Evolutionary conservation across 441 rosid species (phyloP), one percentile per base, ranked within the genome.

Genomic region (Theobroma grandiflorum): DNA sequence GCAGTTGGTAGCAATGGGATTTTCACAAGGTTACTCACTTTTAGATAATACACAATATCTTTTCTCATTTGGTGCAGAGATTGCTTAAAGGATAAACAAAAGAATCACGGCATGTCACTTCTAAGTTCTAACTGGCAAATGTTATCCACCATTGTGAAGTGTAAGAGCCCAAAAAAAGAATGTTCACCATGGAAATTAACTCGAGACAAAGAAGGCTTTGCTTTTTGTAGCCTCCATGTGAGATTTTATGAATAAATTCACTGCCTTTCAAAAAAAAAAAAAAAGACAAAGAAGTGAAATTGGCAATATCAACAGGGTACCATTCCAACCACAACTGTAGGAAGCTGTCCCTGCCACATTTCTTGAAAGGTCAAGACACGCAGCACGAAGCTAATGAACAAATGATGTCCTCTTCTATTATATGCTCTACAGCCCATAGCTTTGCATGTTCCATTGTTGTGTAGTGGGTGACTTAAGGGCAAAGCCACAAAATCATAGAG

Each of bases 401-500:
- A 50, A 50, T 3, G 14, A 12, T 0, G 4, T 50, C 16, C 16
- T 50, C 4, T 50, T 50, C 18, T 50, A 50, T 4, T 12, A 50
- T 50, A 4, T 12, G 18, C 49, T 14, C 0, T 50, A 50, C 53
- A 50, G 18, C 53, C 16, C 53, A 50, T 18, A 50, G 53, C 18
- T 14, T 50, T 22, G 38, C 37, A 68, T 67, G 72, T 67, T 67
- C n/a, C 37, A 20, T 53, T 16, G 20, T 16, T 26, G 58, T 15
- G 72, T 31, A 67, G 72, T 67, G 18, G 72, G 72, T 43, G 20
- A 20, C 66, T 61, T 6, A 45, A 31, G 18, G 66, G 40, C 38
- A 53, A 15, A 53, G 8, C n/a, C 20, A 2, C 58, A 62, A 66
- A 26, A 26, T n/a, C 31, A 65, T 20, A 64, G 45, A 15, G 15